phyloP scores from a whole-genome alignment of 148 eudicot species.

The Camellia granthamiana region DNA sequence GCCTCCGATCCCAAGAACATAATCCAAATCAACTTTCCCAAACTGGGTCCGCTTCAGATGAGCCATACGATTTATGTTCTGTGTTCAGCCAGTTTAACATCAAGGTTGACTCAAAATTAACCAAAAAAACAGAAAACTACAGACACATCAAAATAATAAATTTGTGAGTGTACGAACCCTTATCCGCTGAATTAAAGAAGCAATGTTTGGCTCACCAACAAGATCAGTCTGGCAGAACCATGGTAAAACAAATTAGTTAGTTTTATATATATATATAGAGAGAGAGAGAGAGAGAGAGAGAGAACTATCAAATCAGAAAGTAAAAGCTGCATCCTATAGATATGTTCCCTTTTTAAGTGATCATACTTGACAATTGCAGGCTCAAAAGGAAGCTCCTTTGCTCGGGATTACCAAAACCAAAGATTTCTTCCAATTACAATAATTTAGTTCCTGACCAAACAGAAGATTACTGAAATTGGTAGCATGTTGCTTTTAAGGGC shows the following conservation, averaged over 20 bases:
- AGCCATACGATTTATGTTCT: slow-evolving; percentile 86
- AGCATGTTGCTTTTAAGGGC: not conserved
- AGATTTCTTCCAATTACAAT: slow-evolving; percentile 1
- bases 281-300: not conserved
- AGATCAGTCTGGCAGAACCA: slow-evolving; percentile 70
- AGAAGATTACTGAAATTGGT: not conserved
- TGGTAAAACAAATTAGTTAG: not conserved
- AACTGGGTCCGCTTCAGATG: slow-evolving; percentile 58
- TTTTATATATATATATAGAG: too few species aligned
- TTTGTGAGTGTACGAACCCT: slow-evolving; percentile 44
- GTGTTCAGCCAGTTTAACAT: slow-evolving; percentile 19
- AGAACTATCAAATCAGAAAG: not conserved
- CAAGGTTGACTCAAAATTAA: not conserved
- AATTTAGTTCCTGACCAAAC: not conserved
- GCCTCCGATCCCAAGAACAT: slow-evolving; percentile 21
- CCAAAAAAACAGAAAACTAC: not conserved
- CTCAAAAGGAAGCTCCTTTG: not conserved
- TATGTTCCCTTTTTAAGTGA: not conserved
- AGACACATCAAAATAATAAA: not conserved
- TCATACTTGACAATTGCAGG: not conserved
- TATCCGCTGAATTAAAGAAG: slow-evolving; percentile 61
- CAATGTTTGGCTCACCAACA: slow-evolving; percentile 57
- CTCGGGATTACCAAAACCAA: not conserved
- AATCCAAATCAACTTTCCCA: slow-evolving; percentile 58
- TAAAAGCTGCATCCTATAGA: not conserved